Conservation (phyloP, 2,329 filamentous ascomycete genomes). For the Verticillium nonalfalfae region DNA sequence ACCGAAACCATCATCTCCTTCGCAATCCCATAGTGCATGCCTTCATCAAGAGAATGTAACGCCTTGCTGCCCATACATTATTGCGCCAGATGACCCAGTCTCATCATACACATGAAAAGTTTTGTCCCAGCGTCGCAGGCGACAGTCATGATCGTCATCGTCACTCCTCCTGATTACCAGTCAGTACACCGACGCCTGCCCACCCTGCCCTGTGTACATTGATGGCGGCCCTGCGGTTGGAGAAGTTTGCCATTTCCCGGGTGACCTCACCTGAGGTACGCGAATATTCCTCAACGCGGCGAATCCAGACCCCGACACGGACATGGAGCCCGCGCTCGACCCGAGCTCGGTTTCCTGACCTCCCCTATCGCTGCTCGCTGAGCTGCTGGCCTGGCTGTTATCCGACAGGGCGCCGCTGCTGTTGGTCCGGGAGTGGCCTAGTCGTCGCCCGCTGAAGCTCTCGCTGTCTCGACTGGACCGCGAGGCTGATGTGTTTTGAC, state of each 20-base stretch:
- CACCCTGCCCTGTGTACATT: background rate
- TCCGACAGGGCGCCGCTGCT: conserved; percentile 29
- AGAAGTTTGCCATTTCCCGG: conserved; percentile 3
- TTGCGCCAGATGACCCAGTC: background rate
- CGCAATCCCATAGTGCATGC: background rate
- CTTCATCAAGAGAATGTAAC: background rate
- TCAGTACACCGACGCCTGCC: conserved; percentile 1
- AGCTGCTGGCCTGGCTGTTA: conserved; percentile 21
- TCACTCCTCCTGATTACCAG: background rate
- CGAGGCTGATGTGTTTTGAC: conserved; percentile 9
- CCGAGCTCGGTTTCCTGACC: background rate
- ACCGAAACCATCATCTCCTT: background rate
- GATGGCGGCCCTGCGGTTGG: background rate
- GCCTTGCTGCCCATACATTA: background rate
- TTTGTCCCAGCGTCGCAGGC: background rate
- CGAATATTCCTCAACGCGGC: conserved; percentile 10
- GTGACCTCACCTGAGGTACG: conserved; percentile 8
- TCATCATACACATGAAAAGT: background rate
- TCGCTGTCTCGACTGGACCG: conserved; percentile 9
- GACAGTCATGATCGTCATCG: background rate
- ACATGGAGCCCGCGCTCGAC: conserved; percentile 18
- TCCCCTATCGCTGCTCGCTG: conserved; percentile 9
- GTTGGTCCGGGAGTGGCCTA: conserved; percentile 21
- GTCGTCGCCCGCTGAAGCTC: conserved; percentile 14
- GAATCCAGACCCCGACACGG: conserved; percentile 3